These are phyloP conservation scores for Niebla homalea DNA, from an alignment of 495 filamentous ascomycete genomes.

Conservation along the genomic window DNA sequence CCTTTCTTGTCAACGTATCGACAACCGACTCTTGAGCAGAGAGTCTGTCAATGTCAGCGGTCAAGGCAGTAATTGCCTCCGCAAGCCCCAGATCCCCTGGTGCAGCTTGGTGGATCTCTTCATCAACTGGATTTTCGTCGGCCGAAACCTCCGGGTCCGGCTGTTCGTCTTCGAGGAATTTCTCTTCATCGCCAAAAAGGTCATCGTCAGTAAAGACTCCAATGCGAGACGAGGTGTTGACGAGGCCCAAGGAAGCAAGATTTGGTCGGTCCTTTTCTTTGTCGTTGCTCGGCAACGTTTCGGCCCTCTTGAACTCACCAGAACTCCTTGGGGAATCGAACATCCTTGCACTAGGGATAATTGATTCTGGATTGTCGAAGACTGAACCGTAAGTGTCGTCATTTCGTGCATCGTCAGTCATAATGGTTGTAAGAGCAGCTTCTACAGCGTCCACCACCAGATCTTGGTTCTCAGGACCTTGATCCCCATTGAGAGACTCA, in stretches of 20 bases:
- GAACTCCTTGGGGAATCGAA: slow-evolving; percentile 41
- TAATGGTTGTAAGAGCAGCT: slow-evolving; percentile 84
- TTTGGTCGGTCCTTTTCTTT: slow-evolving; percentile 55
- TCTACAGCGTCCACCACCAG: slow-evolving; percentile 84
- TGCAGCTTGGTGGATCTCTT: slow-evolving; percentile 86
- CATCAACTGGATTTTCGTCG: slow-evolving; percentile 48
- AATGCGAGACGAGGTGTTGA: slow-evolving; percentile 63
- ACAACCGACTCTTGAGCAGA: slow-evolving; percentile 79
- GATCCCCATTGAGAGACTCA: slow-evolving; percentile 36
- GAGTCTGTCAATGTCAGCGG: slow-evolving; percentile 79
- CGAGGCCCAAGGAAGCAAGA: slow-evolving; percentile 78
- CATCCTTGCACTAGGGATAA: slow-evolving; percentile 32
- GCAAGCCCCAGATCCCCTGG: slow-evolving; percentile 89
- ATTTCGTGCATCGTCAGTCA: slow-evolving; percentile 57
- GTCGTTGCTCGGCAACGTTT: slow-evolving; percentile 28
- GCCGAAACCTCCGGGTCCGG: slow-evolving; percentile 52
- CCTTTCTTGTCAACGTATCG: slow-evolving; percentile 82
- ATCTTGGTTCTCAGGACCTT: slow-evolving; percentile 29
- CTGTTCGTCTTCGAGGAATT: slow-evolving; percentile 72
- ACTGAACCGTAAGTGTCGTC: slow-evolving; percentile 49
- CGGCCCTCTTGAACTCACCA: slow-evolving; percentile 36
- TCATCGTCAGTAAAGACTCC: slow-evolving; percentile 89
- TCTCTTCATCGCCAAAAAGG: slow-evolving; percentile 82
- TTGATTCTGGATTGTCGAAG: slow-evolving; percentile 32
- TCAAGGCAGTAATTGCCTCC: slow-evolving; percentile 77